Conservation (phyloP, 1,284 basidiomycete genomes). For the Anthracocystis walkeri region DNA sequence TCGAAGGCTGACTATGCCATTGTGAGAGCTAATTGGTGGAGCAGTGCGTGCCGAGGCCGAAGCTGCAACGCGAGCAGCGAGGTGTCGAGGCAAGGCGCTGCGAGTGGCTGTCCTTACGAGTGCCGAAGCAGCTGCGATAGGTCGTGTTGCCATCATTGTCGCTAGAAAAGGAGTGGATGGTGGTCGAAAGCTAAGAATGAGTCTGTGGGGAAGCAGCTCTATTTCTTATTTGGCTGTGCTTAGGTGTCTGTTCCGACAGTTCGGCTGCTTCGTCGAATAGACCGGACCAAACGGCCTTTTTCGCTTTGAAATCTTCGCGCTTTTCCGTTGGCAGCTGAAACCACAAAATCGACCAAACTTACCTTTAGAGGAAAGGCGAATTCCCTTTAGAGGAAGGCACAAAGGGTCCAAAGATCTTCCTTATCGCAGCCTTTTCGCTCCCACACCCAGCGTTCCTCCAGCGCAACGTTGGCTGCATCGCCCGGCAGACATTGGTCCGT, state of each 20-base stretch:
- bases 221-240: background rate
- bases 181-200: conserved; percentile 5
- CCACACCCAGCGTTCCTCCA: background rate
- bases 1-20: conserved; percentile 10
- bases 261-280: conserved; percentile 5
- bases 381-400: conserved; percentile 52
- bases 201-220: conserved; percentile 4
- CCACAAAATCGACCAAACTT: conserved; percentile 11
- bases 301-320: background rate
- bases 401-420: conserved; percentile 11
- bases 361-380: conserved; percentile 47
- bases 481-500: background rate
- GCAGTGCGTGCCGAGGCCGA: conserved; percentile 11
- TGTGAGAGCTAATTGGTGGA: conserved; percentile 8
- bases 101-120: conserved; percentile 33
- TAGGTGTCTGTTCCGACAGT: background rate
- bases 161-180: conserved; percentile 7
- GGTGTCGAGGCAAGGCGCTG: conserved; percentile 22
- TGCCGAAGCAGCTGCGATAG: conserved; percentile 26
- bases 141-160: conserved; percentile 32
- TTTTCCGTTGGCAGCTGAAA: conserved; percentile 17
- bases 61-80: conserved; percentile 26
- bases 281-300: conserved; percentile 21
- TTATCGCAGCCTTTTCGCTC: conserved; percentile 19
- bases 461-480: background rate